Percentiles rank a stretch among this genome's conserved stretches.
Evolutionary conservation across 2,329 filamentous ascomycete species (phyloP).

Genomic region (Samsoniella hepiali): DNA sequence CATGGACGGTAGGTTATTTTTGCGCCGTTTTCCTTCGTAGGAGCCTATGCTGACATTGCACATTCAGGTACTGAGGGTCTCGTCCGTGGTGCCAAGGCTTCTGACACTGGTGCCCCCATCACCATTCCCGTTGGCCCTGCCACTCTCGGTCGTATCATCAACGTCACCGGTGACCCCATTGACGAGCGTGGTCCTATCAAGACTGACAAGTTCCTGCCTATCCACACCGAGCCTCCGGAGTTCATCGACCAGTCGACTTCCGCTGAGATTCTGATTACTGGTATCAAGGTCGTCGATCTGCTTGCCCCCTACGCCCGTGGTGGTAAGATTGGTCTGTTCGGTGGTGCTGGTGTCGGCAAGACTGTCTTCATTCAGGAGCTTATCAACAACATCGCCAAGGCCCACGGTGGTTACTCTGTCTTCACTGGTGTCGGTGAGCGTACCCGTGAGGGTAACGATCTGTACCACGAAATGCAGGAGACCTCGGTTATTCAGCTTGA

Average conservation of each 20-base stretch:
- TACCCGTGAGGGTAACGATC: slow-evolving; percentile 99
- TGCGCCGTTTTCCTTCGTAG: slow-evolving; percentile 15
- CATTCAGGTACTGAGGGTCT: slow-evolving; percentile 94
- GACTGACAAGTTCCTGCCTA: slow-evolving; percentile 79
- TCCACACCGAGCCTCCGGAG: slow-evolving; percentile 88
- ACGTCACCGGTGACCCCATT: slow-evolving; percentile 99
- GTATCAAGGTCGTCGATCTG: slow-evolving; percentile 99
- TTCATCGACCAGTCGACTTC: slow-evolving; percentile 95
- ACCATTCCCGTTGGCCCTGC: slow-evolving; percentile 90
- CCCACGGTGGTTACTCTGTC: slow-evolving; percentile 99
- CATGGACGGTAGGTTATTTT: slow-evolving; percentile 82
- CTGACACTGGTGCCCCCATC: slow-evolving; percentile 92
- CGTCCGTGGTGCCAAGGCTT: slow-evolving; percentile 80
- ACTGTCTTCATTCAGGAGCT: slow-evolving; percentile 99
- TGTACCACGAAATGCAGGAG: slow-evolving; percentile 99
- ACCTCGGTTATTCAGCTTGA: slow-evolving; percentile 99
- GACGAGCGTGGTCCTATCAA: slow-evolving; percentile 99
- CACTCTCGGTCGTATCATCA: slow-evolving; percentile 98
- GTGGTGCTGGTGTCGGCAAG: slow-evolving; percentile 99
- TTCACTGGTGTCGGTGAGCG: slow-evolving; percentile 99
- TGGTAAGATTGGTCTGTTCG: slow-evolving; percentile 99
- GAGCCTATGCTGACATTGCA: slow-evolving; percentile 18
- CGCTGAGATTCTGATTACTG: slow-evolving; percentile 95
- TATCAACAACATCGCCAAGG: slow-evolving; percentile 99
- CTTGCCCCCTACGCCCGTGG: slow-evolving; percentile 99